Percentiles rank a stretch among this genome's conserved stretches.
phyloP scores from a whole-genome alignment of 2,329 filamentous ascomycete species.

The Aspergillus sp. region DNA sequence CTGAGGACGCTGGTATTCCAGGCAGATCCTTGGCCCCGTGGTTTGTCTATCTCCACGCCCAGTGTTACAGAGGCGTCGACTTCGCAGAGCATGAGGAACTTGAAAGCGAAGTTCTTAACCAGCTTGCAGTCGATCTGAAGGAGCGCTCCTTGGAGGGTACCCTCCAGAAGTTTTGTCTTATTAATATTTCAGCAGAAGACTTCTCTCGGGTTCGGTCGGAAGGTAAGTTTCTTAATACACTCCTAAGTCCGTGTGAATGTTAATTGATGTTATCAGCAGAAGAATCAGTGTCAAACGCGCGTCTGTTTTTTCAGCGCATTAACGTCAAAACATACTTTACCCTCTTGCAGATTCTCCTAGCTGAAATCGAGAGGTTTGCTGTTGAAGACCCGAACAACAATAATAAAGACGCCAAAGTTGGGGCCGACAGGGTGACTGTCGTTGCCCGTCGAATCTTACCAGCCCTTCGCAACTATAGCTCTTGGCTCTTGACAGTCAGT shows the following conservation, averaged over 20 bases:
- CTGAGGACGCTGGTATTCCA: slow-evolving; percentile 50
- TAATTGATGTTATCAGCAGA: slow-evolving; percentile 34
- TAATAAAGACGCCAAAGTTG: slow-evolving; percentile 37
- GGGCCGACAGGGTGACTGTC: slow-evolving; percentile 54
- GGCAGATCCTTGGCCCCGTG: slow-evolving; percentile 68
- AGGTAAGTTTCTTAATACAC: slow-evolving; percentile 44
- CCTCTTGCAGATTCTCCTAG: slow-evolving; percentile 67
- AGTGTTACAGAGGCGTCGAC: slow-evolving; percentile 74
- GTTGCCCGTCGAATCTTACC: slow-evolving; percentile 63
- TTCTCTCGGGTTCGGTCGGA: slow-evolving; percentile 63
- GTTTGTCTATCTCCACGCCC: slow-evolving; percentile 84
- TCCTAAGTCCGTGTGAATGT: neutral
- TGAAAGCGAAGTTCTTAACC: slow-evolving; percentile 79
- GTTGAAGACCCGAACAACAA: slow-evolving; percentile 45
- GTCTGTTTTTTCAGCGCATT: slow-evolving; percentile 68
- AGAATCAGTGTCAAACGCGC: slow-evolving; percentile 47
- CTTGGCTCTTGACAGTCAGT: slow-evolving; percentile 62
- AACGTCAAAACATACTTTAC: slow-evolving; percentile 76
- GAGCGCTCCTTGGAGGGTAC: slow-evolving; percentile 63
- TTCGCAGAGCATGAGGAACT: slow-evolving; percentile 77
- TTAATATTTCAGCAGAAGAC: slow-evolving; percentile 83
- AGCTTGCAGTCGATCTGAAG: slow-evolving; percentile 71
- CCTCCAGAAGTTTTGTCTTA: slow-evolving; percentile 75
- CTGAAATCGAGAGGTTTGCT: slow-evolving; percentile 64
- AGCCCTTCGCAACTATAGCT: slow-evolving; percentile 65